Base-by-base conservation (phyloP, 2,329 filamentous ascomycete species). In the Aspergillus unguis region DNA sequence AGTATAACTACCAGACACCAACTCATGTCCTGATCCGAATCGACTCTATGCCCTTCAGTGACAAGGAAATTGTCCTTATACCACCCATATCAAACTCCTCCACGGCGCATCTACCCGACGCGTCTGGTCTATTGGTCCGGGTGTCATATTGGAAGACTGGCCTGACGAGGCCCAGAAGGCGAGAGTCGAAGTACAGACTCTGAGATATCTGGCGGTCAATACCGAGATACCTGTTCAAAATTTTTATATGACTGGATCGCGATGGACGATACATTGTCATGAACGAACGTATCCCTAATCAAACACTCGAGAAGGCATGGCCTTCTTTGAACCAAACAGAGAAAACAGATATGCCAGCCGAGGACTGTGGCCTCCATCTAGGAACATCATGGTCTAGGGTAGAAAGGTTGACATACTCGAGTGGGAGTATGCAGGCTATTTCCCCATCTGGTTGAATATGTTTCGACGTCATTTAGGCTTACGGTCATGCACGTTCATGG, bases 361-460 rank as follows among this genome's bases (percentile, higher is more conserved):
- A 63, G 48, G 52, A 67, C 47, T 61, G 57, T 10, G 60, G 67
- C 47, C 58, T 68, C 4, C 62, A 64, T 44, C 37, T 67, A 23
- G 57, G 55, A 67, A 67, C 44, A 60, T 68, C 38, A 63, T 69
- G 32, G 54, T 65, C 23, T 43, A 50, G 49, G 57, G 61, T 33
- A 59, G 60, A 7, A 53, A 55, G 23, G 43, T 63, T 3, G 48
- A 58, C 32, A 64, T 71, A 41, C 59, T 69, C 25, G 64, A 69
- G 33, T 67, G 62, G 58, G 66, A 71, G 45, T 65, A 64, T 46
- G 61, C 67, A 31, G 65, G 64, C 11, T 68, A 59, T 44, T 65
- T 59, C 17, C 62, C 64, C 32, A 44, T 64, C 4, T 62, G 59
- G 57, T 65, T 54, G 62, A 70, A 40, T 70, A 78, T 75, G 53